A percentile compares a stretch with the other conserved stretches of the same genome.
Conservation (phyloP, 495 filamentous ascomycete genomes). For the Margaritispora aquatica region DNA sequence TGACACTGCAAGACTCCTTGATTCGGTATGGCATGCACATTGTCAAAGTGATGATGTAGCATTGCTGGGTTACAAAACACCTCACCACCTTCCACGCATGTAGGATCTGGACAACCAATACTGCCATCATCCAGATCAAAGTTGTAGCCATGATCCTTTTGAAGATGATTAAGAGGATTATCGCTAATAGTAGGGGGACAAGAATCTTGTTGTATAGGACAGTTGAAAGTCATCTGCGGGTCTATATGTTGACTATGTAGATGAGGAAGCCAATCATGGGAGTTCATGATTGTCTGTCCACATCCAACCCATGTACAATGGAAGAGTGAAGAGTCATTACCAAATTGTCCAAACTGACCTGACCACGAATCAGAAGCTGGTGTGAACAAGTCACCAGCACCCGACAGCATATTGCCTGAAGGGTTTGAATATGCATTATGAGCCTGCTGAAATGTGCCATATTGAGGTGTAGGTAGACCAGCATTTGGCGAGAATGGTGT, state of each 20-base stretch:
- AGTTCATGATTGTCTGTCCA: not conserved
- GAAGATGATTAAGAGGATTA: constrained; percentile 19
- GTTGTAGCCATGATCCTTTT: constrained; percentile 15
- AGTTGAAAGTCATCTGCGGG: constrained; percentile 15
- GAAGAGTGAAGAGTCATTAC: not conserved
- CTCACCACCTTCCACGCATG: constrained; percentile 4
- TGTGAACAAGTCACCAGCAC: constrained; percentile 5
- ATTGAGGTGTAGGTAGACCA: constrained; percentile 4
- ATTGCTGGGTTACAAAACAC: constrained; percentile 10
- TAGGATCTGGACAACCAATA: constrained; percentile 16
- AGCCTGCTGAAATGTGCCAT: not conserved
- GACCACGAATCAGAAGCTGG: constrained; percentile 3
- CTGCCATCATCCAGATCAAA: constrained; percentile 7
- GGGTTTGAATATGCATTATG: not conserved
- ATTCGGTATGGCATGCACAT: constrained; percentile 14
- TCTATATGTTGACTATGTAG: constrained; percentile 20
- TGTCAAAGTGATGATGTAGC: constrained; percentile 20
- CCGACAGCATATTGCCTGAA: not conserved
- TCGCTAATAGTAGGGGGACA: constrained; percentile 5
- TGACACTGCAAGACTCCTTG: constrained; percentile 12
- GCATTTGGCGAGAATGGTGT: constrained; percentile 7
- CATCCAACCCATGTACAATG: constrained; percentile 19
- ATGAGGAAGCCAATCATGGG: constrained; percentile 15
- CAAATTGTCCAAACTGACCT: not conserved
- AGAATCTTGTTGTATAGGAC: constrained; percentile 13